These are phyloP conservation scores for Setaria italica DNA, from an alignment of 202 grass and related monocot species.

Conservation along the genomic window DNA sequence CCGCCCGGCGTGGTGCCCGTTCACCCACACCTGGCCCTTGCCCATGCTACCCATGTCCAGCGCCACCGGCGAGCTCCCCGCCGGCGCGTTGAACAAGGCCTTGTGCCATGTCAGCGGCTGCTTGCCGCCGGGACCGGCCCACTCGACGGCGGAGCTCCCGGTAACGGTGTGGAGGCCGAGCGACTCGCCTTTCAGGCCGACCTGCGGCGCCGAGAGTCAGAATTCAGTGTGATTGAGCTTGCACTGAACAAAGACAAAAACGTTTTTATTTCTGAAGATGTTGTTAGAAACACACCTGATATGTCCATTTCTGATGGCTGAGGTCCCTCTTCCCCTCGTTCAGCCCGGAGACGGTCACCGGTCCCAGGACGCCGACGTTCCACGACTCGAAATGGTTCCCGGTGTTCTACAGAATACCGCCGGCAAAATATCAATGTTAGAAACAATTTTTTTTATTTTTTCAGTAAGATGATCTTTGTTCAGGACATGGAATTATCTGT, in stretches of 20 bases:
- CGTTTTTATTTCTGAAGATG: background rate
- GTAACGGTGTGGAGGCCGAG: conserved; percentile 61
- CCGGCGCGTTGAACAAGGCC: conserved; percentile 75
- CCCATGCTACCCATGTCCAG: conserved; percentile 97
- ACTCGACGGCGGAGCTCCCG: conserved; percentile 82
- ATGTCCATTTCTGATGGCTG: conserved; percentile 88
- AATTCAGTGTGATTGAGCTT: background rate
- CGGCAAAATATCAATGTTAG: background rate
- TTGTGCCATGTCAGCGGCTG: conserved; percentile 94
- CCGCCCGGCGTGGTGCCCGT: conserved; percentile 74
- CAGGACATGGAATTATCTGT: background rate
- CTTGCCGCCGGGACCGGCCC: conserved; percentile 51
- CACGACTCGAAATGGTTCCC: conserved; percentile 92
- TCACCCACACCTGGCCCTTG: conserved; percentile 94
- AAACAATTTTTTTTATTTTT: background rate
- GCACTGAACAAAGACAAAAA: background rate
- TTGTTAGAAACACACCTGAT: conserved; percentile 53
- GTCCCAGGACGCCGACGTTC: conserved; percentile 90
- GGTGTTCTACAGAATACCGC: conserved; percentile 56
- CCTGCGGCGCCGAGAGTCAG: conserved; percentile 39
- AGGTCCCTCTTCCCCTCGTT: conserved; percentile 78
- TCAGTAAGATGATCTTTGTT: background rate
- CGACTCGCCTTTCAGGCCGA: conserved; percentile 83
- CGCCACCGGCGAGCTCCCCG: conserved; percentile 73
- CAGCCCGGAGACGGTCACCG: conserved; percentile 71